Conservation (phyloP, 2,329 filamentous ascomycete genomes). For the Neopestalotiopsis sp. region DNA sequence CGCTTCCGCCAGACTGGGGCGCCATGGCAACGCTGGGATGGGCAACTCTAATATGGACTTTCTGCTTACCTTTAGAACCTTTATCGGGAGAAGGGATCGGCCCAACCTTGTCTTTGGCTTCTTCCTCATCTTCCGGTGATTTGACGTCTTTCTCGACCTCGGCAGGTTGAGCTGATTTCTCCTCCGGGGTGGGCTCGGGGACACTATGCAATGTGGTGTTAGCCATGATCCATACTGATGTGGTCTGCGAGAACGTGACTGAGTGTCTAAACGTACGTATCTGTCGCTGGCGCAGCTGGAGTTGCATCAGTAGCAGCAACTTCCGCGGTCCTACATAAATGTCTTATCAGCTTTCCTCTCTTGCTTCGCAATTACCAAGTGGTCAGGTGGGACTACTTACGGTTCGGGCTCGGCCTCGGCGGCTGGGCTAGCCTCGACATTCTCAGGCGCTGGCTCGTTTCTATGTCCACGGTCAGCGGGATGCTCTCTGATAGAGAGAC, state of each 20-base stretch:
- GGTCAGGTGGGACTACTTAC: background rate
- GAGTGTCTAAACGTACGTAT: background rate
- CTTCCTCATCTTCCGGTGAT: constrained; percentile 4
- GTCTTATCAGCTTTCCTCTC: background rate
- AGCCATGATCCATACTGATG: background rate
- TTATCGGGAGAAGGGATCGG: constrained; percentile 1
- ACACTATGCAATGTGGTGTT: background rate
- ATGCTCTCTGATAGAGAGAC: background rate
- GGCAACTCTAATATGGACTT: constrained; percentile 9
- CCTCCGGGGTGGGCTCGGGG: background rate
- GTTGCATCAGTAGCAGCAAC: background rate
- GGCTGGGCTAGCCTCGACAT: background rate
- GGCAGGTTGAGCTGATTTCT: background rate
- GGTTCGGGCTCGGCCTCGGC: background rate
- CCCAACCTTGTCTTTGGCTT: constrained; percentile 14
- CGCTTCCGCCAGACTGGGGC: constrained; percentile 14
- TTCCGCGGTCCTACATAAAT: background rate
- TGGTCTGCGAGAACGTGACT: background rate
- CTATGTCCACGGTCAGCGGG: background rate
- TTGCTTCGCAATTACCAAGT: background rate
- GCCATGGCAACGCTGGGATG: constrained; percentile 7
- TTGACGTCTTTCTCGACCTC: background rate
- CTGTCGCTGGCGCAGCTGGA: background rate
- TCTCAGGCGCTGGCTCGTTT: background rate
- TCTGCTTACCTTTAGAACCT: constrained; percentile 8